These are phyloP conservation scores for Vanilla planifolia DNA, from an alignment of 106 monocot species.

Conservation along the genomic window DNA sequence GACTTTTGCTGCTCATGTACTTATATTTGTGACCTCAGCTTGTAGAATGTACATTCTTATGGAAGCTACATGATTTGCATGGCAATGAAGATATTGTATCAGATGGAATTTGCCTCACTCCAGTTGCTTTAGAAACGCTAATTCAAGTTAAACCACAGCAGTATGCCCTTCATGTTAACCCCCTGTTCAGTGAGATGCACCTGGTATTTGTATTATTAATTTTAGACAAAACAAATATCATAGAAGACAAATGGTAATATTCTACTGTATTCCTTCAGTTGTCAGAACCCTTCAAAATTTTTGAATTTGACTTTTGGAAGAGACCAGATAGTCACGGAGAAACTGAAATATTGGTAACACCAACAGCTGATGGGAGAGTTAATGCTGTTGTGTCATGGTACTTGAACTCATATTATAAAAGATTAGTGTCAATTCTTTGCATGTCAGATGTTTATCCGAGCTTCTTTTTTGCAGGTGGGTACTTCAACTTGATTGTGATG, in stretches of 20 bases:
- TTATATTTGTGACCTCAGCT: conserved; percentile 41
- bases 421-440: conserved; percentile 2
- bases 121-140: conserved; percentile 40
- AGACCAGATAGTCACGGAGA: conserved; percentile 74
- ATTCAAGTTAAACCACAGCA: conserved; percentile 54
- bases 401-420: conserved; percentile 9
- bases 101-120: conserved; percentile 64
- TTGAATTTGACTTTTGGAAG: conserved; percentile 92
- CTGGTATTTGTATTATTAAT: conserved; percentile 46
- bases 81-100: conserved; percentile 42
- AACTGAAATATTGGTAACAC: conserved; percentile 38
- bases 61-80: conserved; percentile 82
- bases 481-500: conserved; percentile 82
- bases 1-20: conserved; percentile 3
- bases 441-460: neutral
- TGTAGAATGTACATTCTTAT: conserved; percentile 76
- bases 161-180: conserved; percentile 77
- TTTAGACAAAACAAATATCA: neutral
- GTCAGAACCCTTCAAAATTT: conserved; percentile 96
- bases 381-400: conserved; percentile 98
- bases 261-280: conserved; percentile 44
- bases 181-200: conserved; percentile 44
- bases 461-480: conserved; percentile 70
- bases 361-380: conserved; percentile 41
- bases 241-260: conserved; percentile 4